Evolutionary conservation across 805 yeast genomes (phyloP).

Genomic region (Candida glaebosa): DNA sequence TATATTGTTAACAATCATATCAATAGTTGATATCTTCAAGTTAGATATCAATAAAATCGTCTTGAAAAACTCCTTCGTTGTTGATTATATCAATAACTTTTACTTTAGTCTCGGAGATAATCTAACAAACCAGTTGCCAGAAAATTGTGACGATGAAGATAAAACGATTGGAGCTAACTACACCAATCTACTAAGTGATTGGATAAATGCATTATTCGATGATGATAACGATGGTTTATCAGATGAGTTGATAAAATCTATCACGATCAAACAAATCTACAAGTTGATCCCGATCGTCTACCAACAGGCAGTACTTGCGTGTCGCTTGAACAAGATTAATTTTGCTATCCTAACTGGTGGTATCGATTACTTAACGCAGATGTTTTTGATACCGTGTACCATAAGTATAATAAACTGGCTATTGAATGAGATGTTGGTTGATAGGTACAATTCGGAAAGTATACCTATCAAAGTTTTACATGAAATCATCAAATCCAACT

Average conservation of each 20-base stretch:
- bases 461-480: constrained; percentile 17
- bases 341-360: constrained; percentile 67
- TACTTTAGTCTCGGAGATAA: constrained; percentile 28
- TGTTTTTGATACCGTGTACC: constrained; percentile 61
- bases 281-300: constrained; percentile 69
- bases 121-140: constrained; percentile 19
- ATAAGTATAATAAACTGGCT: constrained; percentile 33
- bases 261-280: constrained; percentile 64
- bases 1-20: constrained; percentile 38
- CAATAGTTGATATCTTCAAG: constrained; percentile 22
- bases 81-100: constrained; percentile 32
- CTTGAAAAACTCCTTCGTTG: constrained; percentile 26
- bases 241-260: constrained; percentile 70
- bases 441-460: constrained; percentile 10
- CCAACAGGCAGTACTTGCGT: constrained; percentile 66
- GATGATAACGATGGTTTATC: constrained; percentile 66
- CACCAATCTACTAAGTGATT: constrained; percentile 44
- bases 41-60: constrained; percentile 22
- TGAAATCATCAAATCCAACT: constrained; percentile 23
- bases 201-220: constrained; percentile 81
- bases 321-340: constrained; percentile 52
- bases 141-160: constrained; percentile 23
- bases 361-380: constrained; percentile 81
- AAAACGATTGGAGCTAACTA: constrained; percentile 28
- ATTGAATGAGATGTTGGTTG: constrained; percentile 12